Evolutionary conservation across 805 yeast genomes (phyloP), one percentile per base, ranked within the genome.

Genomic region (Candida nonsorbophila): DNA sequence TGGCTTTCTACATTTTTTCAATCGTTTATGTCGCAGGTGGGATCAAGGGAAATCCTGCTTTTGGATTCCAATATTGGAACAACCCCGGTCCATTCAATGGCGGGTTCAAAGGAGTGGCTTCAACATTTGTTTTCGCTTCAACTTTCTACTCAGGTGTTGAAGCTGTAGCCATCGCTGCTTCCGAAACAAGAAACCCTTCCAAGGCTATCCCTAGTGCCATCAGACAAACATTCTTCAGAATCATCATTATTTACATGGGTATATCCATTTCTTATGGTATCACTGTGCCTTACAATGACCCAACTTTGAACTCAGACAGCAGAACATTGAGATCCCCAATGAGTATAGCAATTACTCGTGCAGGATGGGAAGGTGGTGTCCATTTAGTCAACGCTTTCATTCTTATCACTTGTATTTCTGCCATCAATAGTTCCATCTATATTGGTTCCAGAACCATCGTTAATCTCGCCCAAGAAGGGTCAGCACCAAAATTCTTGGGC

Each of bases 371-470:
- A 4, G 58, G 56, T 10, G 69, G 67, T 15, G 62, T 70, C 6
- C 72, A 79, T 43, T 62, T 77, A 37, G 60, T 77, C 40, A 77
- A 77, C 38, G 76, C 85, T 0, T 70, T 82, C 43, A 70, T 81
- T 37, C 55, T 79, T 34, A 47, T 78, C 9, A 77, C 82, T 2
- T 74, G 84, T 43, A 51, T 82, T 24, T 75, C 83, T 18, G 83
- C 88, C 5, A 74, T 79, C 45, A 81, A 81, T 55, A 69, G 82
- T 23, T 72, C 82, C 20, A 74, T 80, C 29, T 81, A 74, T 51
- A 68, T 80, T 50, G 84, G 83, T 7, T 74, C 84, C 3, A 64
- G 88, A 50, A 70, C 85, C 1, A 59, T 81, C 9, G 73, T 79
- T 38, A 75, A 72, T 31, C 67, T 80, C 66, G 77, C 86, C 4